These are phyloP conservation scores for Aspergillus coremiiformis DNA, from an alignment of 495 filamentous ascomycete species.

Conservation along the genomic window DNA sequence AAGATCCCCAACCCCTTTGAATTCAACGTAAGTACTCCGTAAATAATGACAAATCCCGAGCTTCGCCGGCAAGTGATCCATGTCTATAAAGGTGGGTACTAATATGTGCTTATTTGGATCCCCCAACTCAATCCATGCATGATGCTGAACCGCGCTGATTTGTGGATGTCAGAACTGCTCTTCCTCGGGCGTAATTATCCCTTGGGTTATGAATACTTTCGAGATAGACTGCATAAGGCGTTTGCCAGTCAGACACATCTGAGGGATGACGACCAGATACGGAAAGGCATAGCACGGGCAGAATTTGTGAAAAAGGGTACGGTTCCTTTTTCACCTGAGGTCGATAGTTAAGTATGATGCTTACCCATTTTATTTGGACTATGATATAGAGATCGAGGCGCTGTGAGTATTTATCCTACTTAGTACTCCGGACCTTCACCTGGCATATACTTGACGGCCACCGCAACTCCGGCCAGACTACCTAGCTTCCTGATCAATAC, in stretches of 20 bases:
- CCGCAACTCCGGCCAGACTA: not conserved
- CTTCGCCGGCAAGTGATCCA: slow-evolving; percentile 75
- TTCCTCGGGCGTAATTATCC: slow-evolving; percentile 83
- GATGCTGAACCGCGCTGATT: not conserved
- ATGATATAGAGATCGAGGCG: slow-evolving; percentile 79
- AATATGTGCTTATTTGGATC: too few species aligned
- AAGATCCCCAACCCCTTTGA: not conserved
- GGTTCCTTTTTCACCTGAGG: slow-evolving; percentile 11
- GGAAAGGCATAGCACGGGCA: slow-evolving; percentile 63
- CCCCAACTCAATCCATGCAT: not conserved
- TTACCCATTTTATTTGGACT: slow-evolving; percentile 2
- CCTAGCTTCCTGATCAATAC: not conserved
- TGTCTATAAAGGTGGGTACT: slow-evolving; percentile 81
- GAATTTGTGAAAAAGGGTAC: slow-evolving; percentile 87
- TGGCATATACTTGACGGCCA: not conserved
- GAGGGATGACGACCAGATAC: slow-evolving; percentile 65
- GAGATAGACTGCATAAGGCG: slow-evolving; percentile 70
- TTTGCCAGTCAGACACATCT: slow-evolving; percentile 68
- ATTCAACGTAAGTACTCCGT: too few species aligned
- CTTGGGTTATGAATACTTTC: slow-evolving; percentile 77
- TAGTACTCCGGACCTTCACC: not conserved
- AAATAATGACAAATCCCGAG: slow-evolving; percentile 42
- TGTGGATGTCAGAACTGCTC: slow-evolving; percentile 57
- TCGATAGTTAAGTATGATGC: not conserved
- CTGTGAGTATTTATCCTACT: slow-evolving; percentile 53